These are phyloP conservation scores for Zelonia costaricensis DNA, from an alignment of 208 protist species.

Conservation along the genomic window DNA sequence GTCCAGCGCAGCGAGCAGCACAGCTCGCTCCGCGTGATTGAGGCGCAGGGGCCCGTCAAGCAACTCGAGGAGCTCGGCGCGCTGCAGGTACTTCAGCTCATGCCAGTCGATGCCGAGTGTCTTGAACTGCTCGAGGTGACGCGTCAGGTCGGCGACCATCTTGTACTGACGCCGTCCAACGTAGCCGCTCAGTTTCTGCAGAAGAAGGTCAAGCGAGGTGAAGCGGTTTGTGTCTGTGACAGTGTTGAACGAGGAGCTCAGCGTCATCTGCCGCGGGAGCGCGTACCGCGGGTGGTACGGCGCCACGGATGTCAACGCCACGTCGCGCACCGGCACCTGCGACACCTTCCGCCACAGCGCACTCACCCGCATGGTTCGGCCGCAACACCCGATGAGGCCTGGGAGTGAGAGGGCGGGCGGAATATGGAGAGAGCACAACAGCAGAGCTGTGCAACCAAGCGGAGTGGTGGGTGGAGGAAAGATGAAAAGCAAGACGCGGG, in stretches of 20 bases:
- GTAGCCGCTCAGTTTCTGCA: conserved; percentile 71
- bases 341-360: conserved; percentile 30
- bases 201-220: conserved; percentile 67
- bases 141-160: conserved; percentile 60
- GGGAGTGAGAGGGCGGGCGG: too few relatives aligned
- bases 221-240: conserved; percentile 86
- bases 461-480: too few relatives aligned
- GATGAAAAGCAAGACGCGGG: too few relatives aligned
- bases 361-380: conserved; percentile 5
- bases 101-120: conserved; percentile 83
- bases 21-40: conserved; percentile 48
- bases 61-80: conserved; percentile 61
- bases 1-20: conserved; percentile 64
- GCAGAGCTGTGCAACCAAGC: too few relatives aligned
- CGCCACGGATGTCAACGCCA: conserved; percentile 29
- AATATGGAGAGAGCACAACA: too few relatives aligned
- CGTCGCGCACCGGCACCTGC: conserved; percentile 54
- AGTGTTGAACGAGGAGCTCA: conserved; percentile 68
- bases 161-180: conserved; percentile 88
- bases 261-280: conserved; percentile 45
- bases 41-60: conserved; percentile 50
- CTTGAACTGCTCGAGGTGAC: conserved; percentile 49
- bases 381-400: neutral
- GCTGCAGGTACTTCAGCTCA: conserved; percentile 76
- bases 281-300: conserved; percentile 74